phyloP scores from a whole-genome alignment of 2,329 filamentous ascomycete species.

The Sclerotinia spermophila region DNA sequence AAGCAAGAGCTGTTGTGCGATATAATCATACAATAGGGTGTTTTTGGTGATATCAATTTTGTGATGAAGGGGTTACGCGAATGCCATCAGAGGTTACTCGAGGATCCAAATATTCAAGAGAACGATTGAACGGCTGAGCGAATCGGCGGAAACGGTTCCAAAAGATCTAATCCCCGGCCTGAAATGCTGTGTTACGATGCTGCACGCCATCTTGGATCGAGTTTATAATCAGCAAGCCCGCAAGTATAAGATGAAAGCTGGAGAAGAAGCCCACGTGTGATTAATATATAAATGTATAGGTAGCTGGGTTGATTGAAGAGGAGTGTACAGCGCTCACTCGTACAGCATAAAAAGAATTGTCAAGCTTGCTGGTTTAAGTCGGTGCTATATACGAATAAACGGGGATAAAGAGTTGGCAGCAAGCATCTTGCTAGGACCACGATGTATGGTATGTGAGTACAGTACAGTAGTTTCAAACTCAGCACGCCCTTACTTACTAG shows the following conservation, averaged over 20 bases:
- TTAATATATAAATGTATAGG: neutral
- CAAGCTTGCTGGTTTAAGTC: neutral
- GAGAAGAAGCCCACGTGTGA: slow-evolving; percentile 5
- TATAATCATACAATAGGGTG: neutral
- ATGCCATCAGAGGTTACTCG: neutral
- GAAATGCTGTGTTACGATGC: slow-evolving; percentile 3
- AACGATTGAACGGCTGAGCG: neutral
- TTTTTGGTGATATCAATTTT: neutral
- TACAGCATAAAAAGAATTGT: neutral
- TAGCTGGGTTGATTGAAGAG: neutral
- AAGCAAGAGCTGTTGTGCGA: neutral
- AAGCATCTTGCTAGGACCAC: neutral
- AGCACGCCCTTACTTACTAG: neutral
- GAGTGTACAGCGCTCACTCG: neutral
- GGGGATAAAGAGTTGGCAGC: neutral
- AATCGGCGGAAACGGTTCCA: neutral
- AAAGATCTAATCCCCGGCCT: neutral
- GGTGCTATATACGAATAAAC: neutral
- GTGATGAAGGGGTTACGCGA: slow-evolving; percentile 16
- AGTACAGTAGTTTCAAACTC: neutral
- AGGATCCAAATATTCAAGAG: neutral
- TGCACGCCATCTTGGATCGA: slow-evolving; percentile 8
- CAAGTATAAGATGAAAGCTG: neutral
- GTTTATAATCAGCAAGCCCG: neutral
- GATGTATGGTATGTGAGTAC: neutral